Evolutionary conservation across 371 early-diverging fungal genomes (phyloP).

Genomic region (Funneliformis caledonium): DNA sequence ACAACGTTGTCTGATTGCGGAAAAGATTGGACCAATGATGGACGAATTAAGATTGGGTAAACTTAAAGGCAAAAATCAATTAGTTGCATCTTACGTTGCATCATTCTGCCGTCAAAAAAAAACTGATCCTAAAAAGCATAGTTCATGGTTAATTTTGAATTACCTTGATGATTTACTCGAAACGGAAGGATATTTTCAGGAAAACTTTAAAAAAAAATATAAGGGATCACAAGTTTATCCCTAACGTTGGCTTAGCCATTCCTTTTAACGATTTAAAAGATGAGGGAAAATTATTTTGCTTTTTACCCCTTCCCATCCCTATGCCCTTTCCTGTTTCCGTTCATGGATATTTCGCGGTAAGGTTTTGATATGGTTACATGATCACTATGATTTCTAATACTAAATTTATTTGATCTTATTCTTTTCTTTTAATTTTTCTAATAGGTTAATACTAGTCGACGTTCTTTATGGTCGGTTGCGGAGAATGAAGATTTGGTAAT

Average conservation of each 20-base stretch:
- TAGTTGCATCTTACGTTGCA: slow-evolving; percentile 36
- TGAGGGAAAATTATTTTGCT: slow-evolving; percentile 44
- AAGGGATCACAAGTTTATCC: slow-evolving; percentile 43
- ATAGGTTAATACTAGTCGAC: slow-evolving; percentile 10
- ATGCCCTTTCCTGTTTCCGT: slow-evolving; percentile 46
- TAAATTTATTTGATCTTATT: background rate
- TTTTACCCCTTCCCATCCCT: slow-evolving; percentile 45
- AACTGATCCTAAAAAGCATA: background rate
- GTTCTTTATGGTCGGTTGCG: background rate
- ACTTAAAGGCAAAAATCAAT: background rate
- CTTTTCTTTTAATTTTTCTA: background rate
- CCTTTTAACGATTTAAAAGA: slow-evolving; percentile 33
- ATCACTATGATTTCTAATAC: slow-evolving; percentile 26
- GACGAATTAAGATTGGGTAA: background rate
- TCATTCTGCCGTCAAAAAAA: slow-evolving; percentile 37
- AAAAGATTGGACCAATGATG: slow-evolving; percentile 21
- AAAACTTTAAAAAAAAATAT: slow-evolving; percentile 38
- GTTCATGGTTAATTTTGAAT: slow-evolving; percentile 43
- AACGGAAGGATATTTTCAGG: slow-evolving; percentile 33
- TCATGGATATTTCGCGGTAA: slow-evolving; percentile 49
- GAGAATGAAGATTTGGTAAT: slow-evolving; percentile 12
- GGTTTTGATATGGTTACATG: slow-evolving; percentile 33
- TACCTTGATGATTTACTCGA: slow-evolving; percentile 42
- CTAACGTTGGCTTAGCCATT: slow-evolving; percentile 47
- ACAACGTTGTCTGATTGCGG: slow-evolving; percentile 29